These are phyloP conservation scores for Dittrichia graveolens DNA, from an alignment of 129 eudicot species.

Conservation along the genomic window DNA sequence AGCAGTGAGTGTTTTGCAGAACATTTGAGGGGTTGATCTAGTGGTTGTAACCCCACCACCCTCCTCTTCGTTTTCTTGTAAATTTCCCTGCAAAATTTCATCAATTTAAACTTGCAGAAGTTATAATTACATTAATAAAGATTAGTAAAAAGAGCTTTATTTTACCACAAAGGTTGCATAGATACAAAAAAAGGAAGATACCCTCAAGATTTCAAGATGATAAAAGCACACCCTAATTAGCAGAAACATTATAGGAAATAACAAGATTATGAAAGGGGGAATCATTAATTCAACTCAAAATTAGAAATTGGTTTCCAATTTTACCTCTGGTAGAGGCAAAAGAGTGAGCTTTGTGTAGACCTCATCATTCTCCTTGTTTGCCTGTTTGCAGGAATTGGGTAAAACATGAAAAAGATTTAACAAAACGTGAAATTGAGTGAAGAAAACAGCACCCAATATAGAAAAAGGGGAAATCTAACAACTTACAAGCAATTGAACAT, in stretches of 20 bases:
- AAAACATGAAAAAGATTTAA: conserved; percentile 9
- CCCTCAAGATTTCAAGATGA: conserved; percentile 20
- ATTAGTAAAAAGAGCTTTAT: background rate
- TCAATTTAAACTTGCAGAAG: conserved; percentile 27
- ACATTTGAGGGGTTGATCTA: conserved; percentile 88
- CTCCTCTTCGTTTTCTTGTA: conserved; percentile 59
- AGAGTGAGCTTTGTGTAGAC: conserved; percentile 83
- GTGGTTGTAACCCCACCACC: conserved; percentile 45
- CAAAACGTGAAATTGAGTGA: conserved; percentile 7
- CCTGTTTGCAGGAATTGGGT: conserved; percentile 49
- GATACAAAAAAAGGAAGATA: background rate
- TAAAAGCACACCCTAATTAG: conserved; percentile 23
- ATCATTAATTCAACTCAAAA: conserved; percentile 10
- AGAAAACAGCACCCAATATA: conserved; percentile 11
- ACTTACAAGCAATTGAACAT: conserved; percentile 82
- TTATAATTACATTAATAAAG: background rate
- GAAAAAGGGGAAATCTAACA: background rate
- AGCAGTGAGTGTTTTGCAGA: conserved; percentile 93
- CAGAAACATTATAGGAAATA: conserved; percentile 15
- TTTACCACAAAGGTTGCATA: conserved; percentile 19
- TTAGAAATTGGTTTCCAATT: conserved; percentile 8
- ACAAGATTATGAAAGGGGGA: conserved; percentile 24
- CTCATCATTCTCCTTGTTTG: conserved; percentile 88
- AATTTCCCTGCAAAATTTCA: conserved; percentile 41
- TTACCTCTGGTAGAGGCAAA: conserved; percentile 78